Conservation (phyloP, 1,284 basidiomycete genomes). For the Serendipita sp. region DNA sequence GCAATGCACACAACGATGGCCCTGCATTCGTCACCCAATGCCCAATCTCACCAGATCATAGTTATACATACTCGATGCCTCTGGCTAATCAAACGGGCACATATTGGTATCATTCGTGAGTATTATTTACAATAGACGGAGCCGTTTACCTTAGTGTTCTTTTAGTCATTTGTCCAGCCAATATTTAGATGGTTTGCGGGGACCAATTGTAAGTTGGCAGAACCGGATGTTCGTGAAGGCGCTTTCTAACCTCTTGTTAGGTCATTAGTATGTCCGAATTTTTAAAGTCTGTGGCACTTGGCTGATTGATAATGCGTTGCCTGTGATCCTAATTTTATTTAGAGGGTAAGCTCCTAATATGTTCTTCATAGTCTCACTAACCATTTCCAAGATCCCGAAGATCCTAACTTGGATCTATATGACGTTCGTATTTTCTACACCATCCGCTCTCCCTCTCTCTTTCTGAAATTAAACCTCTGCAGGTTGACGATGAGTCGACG, state of each 20-base stretch:
- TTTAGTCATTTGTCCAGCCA: slow-evolving; percentile 23
- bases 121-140: slow-evolving; percentile 10
- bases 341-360: not conserved
- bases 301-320: not conserved
- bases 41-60: slow-evolving; percentile 14
- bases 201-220: slow-evolving; percentile 20
- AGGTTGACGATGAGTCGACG: slow-evolving; percentile 21
- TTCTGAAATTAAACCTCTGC: not conserved
- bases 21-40: slow-evolving; percentile 16
- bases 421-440: slow-evolving; percentile 26
- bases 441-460: slow-evolving; percentile 16
- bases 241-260: not conserved
- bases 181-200: slow-evolving; percentile 31
- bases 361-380: not conserved
- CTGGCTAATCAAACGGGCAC: slow-evolving; percentile 22
- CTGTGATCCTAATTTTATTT: not conserved
- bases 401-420: slow-evolving; percentile 26
- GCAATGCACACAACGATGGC: not conserved
- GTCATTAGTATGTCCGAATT: not conserved
- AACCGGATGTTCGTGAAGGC: not conserved
- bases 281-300: not conserved
- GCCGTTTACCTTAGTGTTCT: slow-evolving; percentile 14
- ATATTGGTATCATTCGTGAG: slow-evolving; percentile 18
- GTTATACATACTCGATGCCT: slow-evolving; percentile 13
- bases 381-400: slow-evolving; percentile 22